Percentiles rank a stretch among this genome's conserved stretches.
Evolutionary conservation across 2,329 filamentous ascomycete genomes (phyloP).

Genomic region (Exophiala phaeomuriformis): DNA sequence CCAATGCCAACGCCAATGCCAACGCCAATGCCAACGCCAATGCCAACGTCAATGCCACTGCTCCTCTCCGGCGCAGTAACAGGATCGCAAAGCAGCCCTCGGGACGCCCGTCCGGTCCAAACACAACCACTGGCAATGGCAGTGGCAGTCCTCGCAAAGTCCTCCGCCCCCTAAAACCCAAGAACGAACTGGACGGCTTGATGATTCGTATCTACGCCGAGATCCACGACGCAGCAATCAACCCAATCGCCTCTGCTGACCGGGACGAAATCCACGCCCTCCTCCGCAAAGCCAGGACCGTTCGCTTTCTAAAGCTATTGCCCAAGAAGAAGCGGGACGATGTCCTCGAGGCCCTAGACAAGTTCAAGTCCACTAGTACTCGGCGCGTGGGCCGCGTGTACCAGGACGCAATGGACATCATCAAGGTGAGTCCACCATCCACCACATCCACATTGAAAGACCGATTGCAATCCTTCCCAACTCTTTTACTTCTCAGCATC

Average conservation of each 20-base stretch:
- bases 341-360: neutral
- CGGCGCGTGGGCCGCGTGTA: neutral
- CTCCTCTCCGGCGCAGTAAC: neutral
- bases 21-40: no score
- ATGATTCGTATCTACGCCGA: constrained; percentile 11
- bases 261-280: neutral
- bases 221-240: constrained; percentile 3
- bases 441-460: neutral
- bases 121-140: neutral
- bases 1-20: neutral
- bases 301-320: neutral
- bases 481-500: constrained; percentile 15
- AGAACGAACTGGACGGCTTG: neutral
- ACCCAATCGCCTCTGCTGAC: neutral
- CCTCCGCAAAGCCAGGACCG: neutral
- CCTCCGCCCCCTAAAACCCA: neutral
- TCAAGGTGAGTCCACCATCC: neutral
- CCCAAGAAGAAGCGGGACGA: neutral
- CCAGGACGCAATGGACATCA: neutral
- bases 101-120: neutral
- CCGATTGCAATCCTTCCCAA: neutral
- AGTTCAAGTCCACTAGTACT: neutral
- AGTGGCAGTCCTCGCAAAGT: neutral
- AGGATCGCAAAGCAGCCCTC: neutral
- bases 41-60: neutral